Evolutionary conservation across 1,284 basidiomycete species (phyloP).

Genomic region (Ustilago shanxiensis): DNA sequence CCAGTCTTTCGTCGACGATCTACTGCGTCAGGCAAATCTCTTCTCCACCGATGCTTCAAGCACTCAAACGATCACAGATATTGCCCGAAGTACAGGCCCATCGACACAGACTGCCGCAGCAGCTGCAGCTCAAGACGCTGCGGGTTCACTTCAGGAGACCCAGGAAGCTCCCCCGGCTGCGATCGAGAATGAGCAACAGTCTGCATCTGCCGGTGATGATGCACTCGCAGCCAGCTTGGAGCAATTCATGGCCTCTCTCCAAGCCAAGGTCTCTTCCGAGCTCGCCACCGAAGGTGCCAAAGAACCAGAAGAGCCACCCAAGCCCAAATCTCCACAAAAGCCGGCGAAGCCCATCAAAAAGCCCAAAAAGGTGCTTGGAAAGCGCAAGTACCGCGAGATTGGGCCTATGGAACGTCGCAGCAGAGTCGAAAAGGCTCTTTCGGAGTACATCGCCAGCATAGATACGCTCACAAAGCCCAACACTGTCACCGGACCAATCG

Average conservation of each 20-base stretch:
- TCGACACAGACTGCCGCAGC: not conserved
- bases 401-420: slow-evolving; percentile 45
- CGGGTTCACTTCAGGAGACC: not conserved
- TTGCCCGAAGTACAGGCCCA: not conserved
- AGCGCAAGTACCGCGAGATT: slow-evolving; percentile 53
- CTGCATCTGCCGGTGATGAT: slow-evolving; percentile 32
- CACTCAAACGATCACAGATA: not conserved
- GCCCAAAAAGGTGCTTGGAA: slow-evolving; percentile 44
- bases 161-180: slow-evolving; percentile 1
- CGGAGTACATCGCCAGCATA: slow-evolving; percentile 49
- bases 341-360: slow-evolving; percentile 34
- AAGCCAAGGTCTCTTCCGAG: slow-evolving; percentile 26
- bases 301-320: slow-evolving; percentile 9
- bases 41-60: slow-evolving; percentile 10
- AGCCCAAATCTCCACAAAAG: slow-evolving; percentile 34
- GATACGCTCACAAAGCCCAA: slow-evolving; percentile 42
- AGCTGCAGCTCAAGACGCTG: not conserved
- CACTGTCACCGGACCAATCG: slow-evolving; percentile 46
- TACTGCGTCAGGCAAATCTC: slow-evolving; percentile 46
- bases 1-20: slow-evolving; percentile 43
- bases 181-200: not conserved
- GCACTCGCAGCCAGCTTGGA: slow-evolving; percentile 55
- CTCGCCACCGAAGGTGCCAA: slow-evolving; percentile 24
- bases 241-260: slow-evolving; percentile 59
- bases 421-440: slow-evolving; percentile 43